Evolutionary conservation across 257 asterid genomes (phyloP), one percentile per base, ranked within the genome.

Genomic region (Knoxia roxburghii): DNA sequence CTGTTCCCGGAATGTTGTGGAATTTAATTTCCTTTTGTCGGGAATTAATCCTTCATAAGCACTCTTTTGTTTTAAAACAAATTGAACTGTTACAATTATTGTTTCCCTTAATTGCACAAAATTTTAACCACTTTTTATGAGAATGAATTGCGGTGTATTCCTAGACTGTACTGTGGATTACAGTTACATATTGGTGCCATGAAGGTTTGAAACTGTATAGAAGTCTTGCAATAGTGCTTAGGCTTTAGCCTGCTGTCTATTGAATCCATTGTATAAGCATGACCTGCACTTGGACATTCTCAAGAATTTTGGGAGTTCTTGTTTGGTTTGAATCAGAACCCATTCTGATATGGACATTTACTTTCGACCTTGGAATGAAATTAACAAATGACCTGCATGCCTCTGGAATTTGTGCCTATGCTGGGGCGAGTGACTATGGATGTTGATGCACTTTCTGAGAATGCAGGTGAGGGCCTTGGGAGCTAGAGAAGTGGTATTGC

Each of bases 381-480:
- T 20, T 32, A 14, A 58, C 26, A 30, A 32, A 58, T 33, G 13
- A 32, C 45, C 30, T 33, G 23, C 45, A 32, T 18, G 14, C 20
- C 30, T 18, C 35, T 0, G 51, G 17, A 17, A 15, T 17, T 43
- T 45, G 30, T 41, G 69, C 24, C 35, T 59, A 9, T 5, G 8
- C 33, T 40, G 57, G 4, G 43, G 29, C 20, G 35, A 32, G 2
- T 18, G 51, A 4, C 49, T 29, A 23, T 4, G 13, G 14, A 10
- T 52, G 24, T 54, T 13, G 3, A 51, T 46, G 72, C 58, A 1
- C 49, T 50, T 1, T 51, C 33, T 39, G 39, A 56, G 35, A 70
- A 26, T 78, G 73, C 85, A 91, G 94, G 98, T 39, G 95, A 89
- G 82, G 96, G 96, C 54, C 84, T 91, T 74, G 98, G 98, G 33